phyloP scores from a whole-genome alignment of 805 yeast genomes.

The Yarrowia divulgata region DNA sequence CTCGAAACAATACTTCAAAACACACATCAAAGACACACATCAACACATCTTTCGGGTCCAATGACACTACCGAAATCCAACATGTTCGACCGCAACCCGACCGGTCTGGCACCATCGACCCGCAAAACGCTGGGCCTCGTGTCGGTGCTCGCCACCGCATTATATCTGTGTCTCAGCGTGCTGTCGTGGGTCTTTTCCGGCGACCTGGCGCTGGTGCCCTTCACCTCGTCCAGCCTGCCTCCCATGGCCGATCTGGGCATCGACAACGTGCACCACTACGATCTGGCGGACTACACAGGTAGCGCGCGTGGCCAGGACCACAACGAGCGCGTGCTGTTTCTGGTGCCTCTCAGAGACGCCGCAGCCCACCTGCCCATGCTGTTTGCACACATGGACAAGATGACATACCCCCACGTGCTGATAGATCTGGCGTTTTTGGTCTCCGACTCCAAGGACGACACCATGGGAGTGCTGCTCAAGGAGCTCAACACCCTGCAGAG shows the following conservation, averaged over 20 bases:
- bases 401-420: constrained; percentile 86
- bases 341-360: constrained; percentile 93
- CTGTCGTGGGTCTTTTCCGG: constrained; percentile 37
- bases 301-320: constrained; percentile 78
- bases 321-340: constrained; percentile 78
- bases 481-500: constrained; percentile 70
- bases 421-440: constrained; percentile 87
- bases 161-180: constrained; percentile 31
- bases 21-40: neutral
- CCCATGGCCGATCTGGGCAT: constrained; percentile 33
- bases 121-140: constrained; percentile 29
- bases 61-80: constrained; percentile 36
- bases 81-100: constrained; percentile 32
- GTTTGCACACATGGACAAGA: constrained; percentile 76
- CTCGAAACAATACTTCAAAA: neutral
- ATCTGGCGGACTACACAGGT: constrained; percentile 70
- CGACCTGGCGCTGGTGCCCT: constrained; percentile 35
- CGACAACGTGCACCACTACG: constrained; percentile 68
- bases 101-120: constrained; percentile 7
- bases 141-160: constrained; percentile 16
- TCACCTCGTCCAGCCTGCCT: constrained; percentile 27
- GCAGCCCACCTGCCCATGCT: constrained; percentile 89
- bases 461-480: constrained; percentile 69
- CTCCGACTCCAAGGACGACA: constrained; percentile 88
- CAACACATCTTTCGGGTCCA: neutral